A percentile compares a stretch with the other conserved stretches of the same genome.
phyloP scores from a whole-genome alignment of 108 stramenopile genomes.

The Pseudonitzschia pungens region DNA sequence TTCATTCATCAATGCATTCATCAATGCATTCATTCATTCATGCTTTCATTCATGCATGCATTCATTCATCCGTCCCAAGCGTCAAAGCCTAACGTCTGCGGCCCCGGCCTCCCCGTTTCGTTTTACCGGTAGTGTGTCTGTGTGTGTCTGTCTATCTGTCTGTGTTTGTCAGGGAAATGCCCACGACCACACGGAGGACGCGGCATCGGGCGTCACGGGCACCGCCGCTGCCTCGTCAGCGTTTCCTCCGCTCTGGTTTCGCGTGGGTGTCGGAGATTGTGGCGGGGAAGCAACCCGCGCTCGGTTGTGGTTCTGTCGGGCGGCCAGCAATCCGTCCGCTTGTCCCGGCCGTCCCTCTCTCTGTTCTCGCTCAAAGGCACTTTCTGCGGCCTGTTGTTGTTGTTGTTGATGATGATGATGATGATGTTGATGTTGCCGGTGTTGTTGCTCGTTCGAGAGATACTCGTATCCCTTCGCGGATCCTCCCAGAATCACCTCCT shows the following conservation, averaged over 20 bases:
- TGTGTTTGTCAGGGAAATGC: conserved; percentile 10
- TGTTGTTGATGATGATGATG: too few relatives aligned
- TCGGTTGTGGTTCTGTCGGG: conserved; percentile 28
- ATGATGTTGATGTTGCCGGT: too few relatives aligned
- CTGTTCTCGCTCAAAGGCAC: conserved; percentile 6
- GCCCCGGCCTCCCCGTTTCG: too few relatives aligned
- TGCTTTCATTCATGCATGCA: too few relatives aligned
- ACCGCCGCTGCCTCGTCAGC: neutral
- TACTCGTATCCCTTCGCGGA: neutral
- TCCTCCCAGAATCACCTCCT: neutral
- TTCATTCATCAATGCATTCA: too few relatives aligned
- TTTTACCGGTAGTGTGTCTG: too few relatives aligned
- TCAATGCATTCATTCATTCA: too few relatives aligned
- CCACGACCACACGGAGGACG: neutral
- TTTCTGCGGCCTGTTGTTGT: too few relatives aligned
- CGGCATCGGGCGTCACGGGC: conserved; percentile 7
- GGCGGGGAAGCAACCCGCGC: neutral
- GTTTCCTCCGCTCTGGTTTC: neutral
- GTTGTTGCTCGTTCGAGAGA: conserved; percentile 6
- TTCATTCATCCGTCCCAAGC: too few relatives aligned
- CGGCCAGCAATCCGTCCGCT: conserved; percentile 48
- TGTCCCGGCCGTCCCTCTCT: conserved; percentile 43
- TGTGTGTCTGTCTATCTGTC: too few relatives aligned
- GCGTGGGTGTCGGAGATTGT: neutral
- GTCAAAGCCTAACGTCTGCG: too few relatives aligned